Evolutionary conservation across 2,329 filamentous ascomycete genomes (phyloP).

Genomic region (Fusarium tricinctum): DNA sequence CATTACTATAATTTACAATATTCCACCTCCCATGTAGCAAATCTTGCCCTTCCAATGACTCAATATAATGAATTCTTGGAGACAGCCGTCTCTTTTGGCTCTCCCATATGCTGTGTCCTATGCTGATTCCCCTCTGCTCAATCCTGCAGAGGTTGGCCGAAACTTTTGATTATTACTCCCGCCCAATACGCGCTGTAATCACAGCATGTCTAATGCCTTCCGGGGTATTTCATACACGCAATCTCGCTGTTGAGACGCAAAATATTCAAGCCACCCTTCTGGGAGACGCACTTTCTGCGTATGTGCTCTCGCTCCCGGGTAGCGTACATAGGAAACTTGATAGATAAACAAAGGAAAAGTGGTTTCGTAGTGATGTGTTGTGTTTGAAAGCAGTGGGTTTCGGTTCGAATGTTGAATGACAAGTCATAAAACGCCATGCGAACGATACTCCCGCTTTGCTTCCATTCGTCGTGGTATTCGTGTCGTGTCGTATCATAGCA

Average conservation of each 20-base stretch:
- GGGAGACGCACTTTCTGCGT: slow-evolving; percentile 19
- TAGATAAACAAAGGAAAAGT: slow-evolving; percentile 26
- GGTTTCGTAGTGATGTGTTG: slow-evolving; percentile 27
- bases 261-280: slow-evolving; percentile 33
- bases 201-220: slow-evolving; percentile 50
- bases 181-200: slow-evolving; percentile 48
- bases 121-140: slow-evolving; percentile 40
- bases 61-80: slow-evolving; percentile 36
- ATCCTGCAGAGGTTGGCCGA: slow-evolving; percentile 39
- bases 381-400: slow-evolving; percentile 28
- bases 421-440: slow-evolving; percentile 45
- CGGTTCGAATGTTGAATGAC: slow-evolving; percentile 34
- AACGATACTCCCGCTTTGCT: slow-evolving; percentile 37
- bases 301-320: slow-evolving; percentile 9
- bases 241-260: slow-evolving; percentile 48
- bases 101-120: slow-evolving; percentile 33
- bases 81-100: slow-evolving; percentile 36
- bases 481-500: slow-evolving; percentile 48
- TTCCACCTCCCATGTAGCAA: slow-evolving; percentile 29
- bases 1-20: slow-evolving; percentile 50
- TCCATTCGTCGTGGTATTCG: slow-evolving; percentile 51
- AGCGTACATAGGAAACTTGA: slow-evolving; percentile 34
- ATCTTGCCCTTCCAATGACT: slow-evolving; percentile 32
- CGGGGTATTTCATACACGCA: slow-evolving; percentile 52
- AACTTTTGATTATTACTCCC: slow-evolving; percentile 49